Conservation (phyloP, 495 filamentous ascomycete genomes). For the Staphylotrichum longicolle region DNA sequence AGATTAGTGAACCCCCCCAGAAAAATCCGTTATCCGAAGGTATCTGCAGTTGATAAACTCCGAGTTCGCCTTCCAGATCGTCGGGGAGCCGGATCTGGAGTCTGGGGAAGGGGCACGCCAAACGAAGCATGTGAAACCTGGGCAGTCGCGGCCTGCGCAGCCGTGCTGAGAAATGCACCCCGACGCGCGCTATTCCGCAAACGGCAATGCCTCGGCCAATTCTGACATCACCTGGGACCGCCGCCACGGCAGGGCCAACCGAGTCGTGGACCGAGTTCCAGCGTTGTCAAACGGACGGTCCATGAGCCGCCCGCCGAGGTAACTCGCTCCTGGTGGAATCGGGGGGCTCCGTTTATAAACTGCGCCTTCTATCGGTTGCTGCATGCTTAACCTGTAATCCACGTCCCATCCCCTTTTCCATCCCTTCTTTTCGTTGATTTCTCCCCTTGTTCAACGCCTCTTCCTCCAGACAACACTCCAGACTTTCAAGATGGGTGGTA, state of each 20-base stretch:
- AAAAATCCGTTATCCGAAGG: no score
- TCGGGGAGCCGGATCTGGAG: no score
- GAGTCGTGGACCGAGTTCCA: conserved; percentile 20
- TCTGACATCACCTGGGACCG: conserved; percentile 39
- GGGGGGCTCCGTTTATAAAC: conserved; percentile 7
- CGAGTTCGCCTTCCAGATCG: no score
- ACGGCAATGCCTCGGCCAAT: conserved; percentile 38
- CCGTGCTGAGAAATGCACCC: conserved; percentile 20
- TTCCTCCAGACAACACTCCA: not conserved
- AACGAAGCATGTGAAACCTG: no score
- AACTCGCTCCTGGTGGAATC: not conserved
- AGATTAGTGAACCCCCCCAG: no score
- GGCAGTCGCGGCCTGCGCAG: no score
- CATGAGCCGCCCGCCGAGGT: conserved; percentile 17
- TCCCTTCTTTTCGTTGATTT: conserved; percentile 4
- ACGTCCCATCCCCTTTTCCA: no score
- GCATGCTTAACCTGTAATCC: not conserved
- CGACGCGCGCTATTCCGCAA: conserved; percentile 31
- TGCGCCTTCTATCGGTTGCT: not conserved
- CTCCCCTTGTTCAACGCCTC: not conserved
- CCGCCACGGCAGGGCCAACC: conserved; percentile 13
- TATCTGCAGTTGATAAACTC: no score
- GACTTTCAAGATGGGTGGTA: conserved; percentile 37
- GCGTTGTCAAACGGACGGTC: not conserved
- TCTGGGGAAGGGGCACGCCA: no score